A percentile compares a stretch with the other conserved stretches of the same genome.
Conservation (phyloP, 805 yeast species). For the Isabelozyma pseudorhagii region DNA sequence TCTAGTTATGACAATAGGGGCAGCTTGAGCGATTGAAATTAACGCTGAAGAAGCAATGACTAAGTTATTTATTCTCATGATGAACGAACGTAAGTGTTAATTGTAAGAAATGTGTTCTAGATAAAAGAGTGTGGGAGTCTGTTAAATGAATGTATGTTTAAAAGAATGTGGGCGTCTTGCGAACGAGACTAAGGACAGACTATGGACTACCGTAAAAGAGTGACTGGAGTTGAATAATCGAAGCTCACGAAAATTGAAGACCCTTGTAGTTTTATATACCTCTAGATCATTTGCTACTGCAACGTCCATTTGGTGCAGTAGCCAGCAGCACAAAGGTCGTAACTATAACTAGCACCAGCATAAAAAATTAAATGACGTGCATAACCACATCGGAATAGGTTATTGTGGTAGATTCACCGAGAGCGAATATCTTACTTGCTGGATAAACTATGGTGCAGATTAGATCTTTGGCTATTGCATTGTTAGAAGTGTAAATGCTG, state of each 20-base stretch:
- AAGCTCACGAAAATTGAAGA: background rate
- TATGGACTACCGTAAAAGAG: background rate
- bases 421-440: background rate
- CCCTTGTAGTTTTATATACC: background rate
- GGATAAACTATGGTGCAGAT: background rate
- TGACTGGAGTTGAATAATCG: background rate
- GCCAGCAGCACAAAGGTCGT: background rate
- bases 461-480: background rate
- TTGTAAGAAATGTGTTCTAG: background rate
- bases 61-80: conserved; percentile 1
- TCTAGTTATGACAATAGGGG: conserved; percentile 21
- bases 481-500: background rate
- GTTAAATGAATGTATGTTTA: no score
- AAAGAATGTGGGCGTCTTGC: no score
- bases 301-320: background rate
- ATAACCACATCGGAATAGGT: background rate
- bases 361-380: background rate
- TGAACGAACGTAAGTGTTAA: background rate
- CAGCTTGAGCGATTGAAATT: conserved; percentile 17
- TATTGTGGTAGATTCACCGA: background rate
- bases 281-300: background rate
- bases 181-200: background rate
- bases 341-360: background rate
- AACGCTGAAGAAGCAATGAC: conserved; percentile 9
- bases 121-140: background rate